Percentiles rank a stretch among this genome's conserved stretches.
These are phyloP conservation scores for Fraxinus albicans DNA, from an alignment of 305 asterid species.

Conservation along the genomic window DNA sequence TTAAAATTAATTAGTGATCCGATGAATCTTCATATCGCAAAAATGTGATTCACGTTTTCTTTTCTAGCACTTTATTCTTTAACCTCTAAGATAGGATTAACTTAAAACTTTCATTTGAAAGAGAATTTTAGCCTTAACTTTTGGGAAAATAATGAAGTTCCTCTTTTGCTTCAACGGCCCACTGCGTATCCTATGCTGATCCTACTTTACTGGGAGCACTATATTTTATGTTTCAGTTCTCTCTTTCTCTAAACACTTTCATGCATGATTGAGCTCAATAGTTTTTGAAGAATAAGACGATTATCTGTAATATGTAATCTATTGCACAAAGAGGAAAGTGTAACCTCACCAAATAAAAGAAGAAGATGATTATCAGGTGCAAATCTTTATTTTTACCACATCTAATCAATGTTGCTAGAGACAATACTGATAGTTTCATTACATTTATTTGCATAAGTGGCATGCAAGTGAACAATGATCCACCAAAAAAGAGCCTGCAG, in stretches of 20 bases:
- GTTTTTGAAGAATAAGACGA: background rate
- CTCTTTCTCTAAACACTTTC: background rate
- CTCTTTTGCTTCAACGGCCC: background rate
- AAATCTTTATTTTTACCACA: background rate
- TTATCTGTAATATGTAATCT: background rate
- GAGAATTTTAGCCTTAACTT: background rate
- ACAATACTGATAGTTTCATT: background rate
- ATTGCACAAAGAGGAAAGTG: background rate
- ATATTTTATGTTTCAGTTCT: background rate
- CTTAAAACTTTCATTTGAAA: background rate
- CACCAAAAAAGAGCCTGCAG: background rate
- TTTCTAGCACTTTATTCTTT: background rate
- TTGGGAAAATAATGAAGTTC: background rate
- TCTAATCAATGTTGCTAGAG: background rate
- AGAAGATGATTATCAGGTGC: background rate
- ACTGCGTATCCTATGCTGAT: background rate
- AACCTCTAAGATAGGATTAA: background rate
- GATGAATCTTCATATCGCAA: background rate
- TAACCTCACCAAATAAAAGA: background rate
- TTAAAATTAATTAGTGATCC: background rate
- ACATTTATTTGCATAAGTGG: background rate
- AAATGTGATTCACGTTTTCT: background rate
- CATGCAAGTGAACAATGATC: background rate
- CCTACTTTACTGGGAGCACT: background rate
- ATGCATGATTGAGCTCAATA: background rate